Evolutionary conservation across 2,329 filamentous ascomycete genomes (phyloP).

Genomic region (Cercospora sp.): DNA sequence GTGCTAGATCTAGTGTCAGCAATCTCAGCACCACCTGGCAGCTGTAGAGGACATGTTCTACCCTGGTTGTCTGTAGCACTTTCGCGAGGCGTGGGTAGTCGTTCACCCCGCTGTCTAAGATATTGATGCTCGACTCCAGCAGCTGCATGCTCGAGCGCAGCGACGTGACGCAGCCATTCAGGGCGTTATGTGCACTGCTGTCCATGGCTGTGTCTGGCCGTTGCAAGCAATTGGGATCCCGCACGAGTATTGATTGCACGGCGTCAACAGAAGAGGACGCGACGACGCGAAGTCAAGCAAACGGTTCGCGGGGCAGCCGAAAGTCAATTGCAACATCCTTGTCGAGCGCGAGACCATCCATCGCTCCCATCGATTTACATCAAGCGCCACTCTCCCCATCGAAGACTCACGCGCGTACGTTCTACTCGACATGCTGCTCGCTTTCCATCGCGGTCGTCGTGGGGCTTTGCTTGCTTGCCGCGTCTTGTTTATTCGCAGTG

Average conservation of each 20-base stretch:
- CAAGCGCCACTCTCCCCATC: not conserved
- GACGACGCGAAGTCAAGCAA: not conserved
- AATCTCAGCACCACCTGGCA: not conserved
- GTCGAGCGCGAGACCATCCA: not conserved
- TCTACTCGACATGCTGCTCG: not conserved
- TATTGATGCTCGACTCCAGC: constrained; percentile 63
- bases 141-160: constrained; percentile 61
- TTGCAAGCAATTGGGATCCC: not conserved
- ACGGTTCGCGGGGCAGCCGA: not conserved
- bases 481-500: not conserved
- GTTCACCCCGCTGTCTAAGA: constrained; percentile 61
- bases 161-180: constrained; percentile 61
- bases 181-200: constrained; percentile 40
- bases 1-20: constrained; percentile 57
- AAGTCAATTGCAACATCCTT: not conserved
- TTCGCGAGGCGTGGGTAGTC: constrained; percentile 64
- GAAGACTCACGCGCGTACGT: not conserved
- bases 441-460: too few species aligned
- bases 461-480: too few species aligned
- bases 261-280: not conserved
- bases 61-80: constrained; percentile 63
- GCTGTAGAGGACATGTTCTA: constrained; percentile 37
- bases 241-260: not conserved
- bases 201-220: constrained; percentile 29
- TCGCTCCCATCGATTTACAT: not conserved